phyloP scores from a whole-genome alignment of 2,329 filamentous ascomycete species.

The Beauveria australis region DNA sequence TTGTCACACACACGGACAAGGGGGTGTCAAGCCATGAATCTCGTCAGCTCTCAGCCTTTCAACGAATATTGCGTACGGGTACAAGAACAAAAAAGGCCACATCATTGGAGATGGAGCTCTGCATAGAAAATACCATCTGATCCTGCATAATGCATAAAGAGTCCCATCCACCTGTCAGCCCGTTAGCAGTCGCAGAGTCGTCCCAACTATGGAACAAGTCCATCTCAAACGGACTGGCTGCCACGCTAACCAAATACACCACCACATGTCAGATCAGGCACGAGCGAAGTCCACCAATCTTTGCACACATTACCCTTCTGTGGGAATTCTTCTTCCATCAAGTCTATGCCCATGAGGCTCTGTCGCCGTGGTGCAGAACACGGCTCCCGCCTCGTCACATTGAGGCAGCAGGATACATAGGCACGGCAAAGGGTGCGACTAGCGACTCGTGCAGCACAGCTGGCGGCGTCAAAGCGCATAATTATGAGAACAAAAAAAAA shows the following conservation, averaged over 20 bases:
- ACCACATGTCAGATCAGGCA: neutral
- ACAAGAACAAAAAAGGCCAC: neutral
- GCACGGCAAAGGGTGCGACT: neutral
- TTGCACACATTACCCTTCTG: too few species aligned
- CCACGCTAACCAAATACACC: neutral
- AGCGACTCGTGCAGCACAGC: neutral
- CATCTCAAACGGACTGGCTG: neutral
- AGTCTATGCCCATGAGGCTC: neutral
- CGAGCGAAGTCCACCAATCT: neutral
- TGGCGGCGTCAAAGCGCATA: neutral
- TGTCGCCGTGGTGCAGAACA: neutral
- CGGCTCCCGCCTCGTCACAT: neutral
- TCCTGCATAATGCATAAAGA: neutral
- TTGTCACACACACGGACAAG: neutral
- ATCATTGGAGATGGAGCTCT: neutral
- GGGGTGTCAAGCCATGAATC: neutral
- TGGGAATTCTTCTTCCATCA: too few species aligned
- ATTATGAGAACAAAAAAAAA: neutral
- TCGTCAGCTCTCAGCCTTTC: neutral
- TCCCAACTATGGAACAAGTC: neutral
- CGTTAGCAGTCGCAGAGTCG: neutral
- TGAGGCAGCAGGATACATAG: neutral
- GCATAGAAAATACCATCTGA: neutral
- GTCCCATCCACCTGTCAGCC: neutral
- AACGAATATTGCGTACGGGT: neutral